Base-by-base conservation (phyloP, 495 filamentous ascomycete genomes). In the Mytilinidion resinicola region DNA sequence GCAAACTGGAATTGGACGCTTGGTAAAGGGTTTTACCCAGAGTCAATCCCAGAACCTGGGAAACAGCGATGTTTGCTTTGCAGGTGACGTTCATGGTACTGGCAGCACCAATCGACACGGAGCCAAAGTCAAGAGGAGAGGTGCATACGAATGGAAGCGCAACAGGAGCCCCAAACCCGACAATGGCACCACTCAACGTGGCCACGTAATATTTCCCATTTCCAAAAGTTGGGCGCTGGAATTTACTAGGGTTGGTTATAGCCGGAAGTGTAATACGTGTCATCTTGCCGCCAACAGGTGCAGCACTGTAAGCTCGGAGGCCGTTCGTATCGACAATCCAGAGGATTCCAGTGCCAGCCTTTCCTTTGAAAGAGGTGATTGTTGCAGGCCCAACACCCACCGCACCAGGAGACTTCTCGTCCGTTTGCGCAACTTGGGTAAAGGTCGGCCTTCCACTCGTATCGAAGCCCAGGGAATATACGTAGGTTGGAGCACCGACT, bases 151-250 rank as follows among this genome's bases (percentile, higher is more conserved):
- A 20, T 14, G 59, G 59, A 3, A 62, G 19, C 7, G 48, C 50
- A 4, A 62, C 59, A 17, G 59, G 59, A 25, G 53, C 59, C 8
- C 77, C 77, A 17, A 75, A 55, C 33, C 66, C 66, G 42, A 67
- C 65, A 15, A 78, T 54, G 17, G 61, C 59, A 15, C 73, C 71
- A 33, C 68, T 74, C 15, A 57, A 35, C 21, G 70, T 65, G 12
- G 71, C 68, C 11, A 74, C 56, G 55, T 77, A 79, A 9, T 76
- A 55, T 35, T 73, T 56, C 2, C 68, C 70, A 59, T 79, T 65
- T 25, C 77, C 77, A 61, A 79, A 79, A 0, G 68, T 70, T 6
- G 77, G 75, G 1, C 77, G 69, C 36, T 71, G 70, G 49, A 74
- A 79, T 56, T 78, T 79, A 15, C 61, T 62, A 9, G 44, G 44